A percentile compares a stretch with the other conserved stretches of the same genome.
phyloP scores from a whole-genome alignment of 257 asterid species.

The Haberlea rhodopensis region DNA sequence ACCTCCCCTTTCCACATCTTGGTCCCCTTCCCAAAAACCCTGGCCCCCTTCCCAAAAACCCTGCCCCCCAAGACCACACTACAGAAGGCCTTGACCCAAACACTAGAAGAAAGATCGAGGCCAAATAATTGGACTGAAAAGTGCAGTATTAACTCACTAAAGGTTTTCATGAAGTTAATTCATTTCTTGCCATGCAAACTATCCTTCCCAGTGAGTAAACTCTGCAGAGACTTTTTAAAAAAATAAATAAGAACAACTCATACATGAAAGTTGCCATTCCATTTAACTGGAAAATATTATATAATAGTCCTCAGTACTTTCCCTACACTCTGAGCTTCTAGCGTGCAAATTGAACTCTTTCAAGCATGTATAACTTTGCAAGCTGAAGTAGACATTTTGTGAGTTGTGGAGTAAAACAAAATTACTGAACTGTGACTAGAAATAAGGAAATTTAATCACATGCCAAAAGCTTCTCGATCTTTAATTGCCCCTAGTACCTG shows the following conservation, averaged over 20 bases:
- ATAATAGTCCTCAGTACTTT: too few relatives aligned
- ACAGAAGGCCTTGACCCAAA: background rate
- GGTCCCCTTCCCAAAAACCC: too few relatives aligned
- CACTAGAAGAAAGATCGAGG: background rate
- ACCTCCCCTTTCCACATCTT: too few relatives aligned
- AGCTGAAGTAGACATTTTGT: background rate
- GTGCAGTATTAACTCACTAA: background rate
- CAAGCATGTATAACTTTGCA: too few relatives aligned
- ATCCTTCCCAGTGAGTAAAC: background rate
- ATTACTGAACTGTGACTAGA: background rate
- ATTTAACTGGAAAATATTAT: background rate
- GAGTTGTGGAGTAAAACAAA: background rate
- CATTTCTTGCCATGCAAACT: background rate
- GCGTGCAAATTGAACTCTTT: background rate
- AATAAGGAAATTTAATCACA: background rate
- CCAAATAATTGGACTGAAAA: background rate
- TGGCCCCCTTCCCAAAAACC: too few relatives aligned
- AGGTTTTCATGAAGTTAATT: background rate
- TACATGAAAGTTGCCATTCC: background rate
- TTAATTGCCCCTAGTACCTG: background rate
- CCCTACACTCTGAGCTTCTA: background rate
- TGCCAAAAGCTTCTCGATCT: background rate
- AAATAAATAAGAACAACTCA: background rate
- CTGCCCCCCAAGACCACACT: too few relatives aligned
- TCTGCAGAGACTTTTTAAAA: background rate